Evolutionary conservation across 2,329 filamentous ascomycete genomes (phyloP).

Genomic region (Harringtonia lauricola): DNA sequence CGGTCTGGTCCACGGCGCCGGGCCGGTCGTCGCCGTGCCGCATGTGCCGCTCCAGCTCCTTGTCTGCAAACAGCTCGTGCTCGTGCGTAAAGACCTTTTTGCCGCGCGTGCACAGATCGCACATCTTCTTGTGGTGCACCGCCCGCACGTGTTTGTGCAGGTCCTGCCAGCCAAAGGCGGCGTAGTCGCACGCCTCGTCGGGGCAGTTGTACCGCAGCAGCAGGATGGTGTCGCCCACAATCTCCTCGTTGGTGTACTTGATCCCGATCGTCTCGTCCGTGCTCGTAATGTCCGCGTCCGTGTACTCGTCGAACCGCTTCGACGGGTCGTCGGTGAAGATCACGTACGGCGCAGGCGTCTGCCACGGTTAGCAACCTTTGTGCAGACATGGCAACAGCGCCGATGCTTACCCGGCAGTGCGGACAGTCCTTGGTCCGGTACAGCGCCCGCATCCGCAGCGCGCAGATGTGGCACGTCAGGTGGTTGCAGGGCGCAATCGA

Average conservation of each 20-base stretch:
- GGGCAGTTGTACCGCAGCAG: constrained; percentile 93
- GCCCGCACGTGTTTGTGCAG: constrained; percentile 66
- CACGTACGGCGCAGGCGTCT: constrained; percentile 64
- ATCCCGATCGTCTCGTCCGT: constrained; percentile 83
- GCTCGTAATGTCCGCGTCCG: constrained; percentile 58
- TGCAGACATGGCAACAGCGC: too few relatives aligned
- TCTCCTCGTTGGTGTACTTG: constrained; percentile 77
- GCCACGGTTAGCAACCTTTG: constrained; percentile 2
- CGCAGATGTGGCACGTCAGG: constrained; percentile 91
- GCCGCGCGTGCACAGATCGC: constrained; percentile 79
- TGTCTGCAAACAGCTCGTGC: constrained; percentile 78
- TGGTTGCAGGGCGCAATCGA: constrained; percentile 93
- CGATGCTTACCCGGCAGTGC: constrained; percentile 69
- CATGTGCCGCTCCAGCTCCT: constrained; percentile 79
- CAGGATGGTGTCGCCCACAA: constrained; percentile 81
- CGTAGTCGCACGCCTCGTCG: constrained; percentile 66
- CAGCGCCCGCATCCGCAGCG: constrained; percentile 77
- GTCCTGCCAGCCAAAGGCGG: constrained; percentile 55
- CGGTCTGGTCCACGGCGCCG: constrained; percentile 81
- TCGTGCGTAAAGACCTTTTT: constrained; percentile 99
- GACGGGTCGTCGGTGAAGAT: constrained; percentile 81
- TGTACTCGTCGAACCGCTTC: constrained; percentile 81
- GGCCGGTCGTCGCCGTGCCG: constrained; percentile 82
- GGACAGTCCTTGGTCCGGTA: constrained; percentile 96
- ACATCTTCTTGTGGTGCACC: constrained; percentile 79